Percentiles rank a stretch among this genome's conserved stretches.
phyloP scores from a whole-genome alignment of 108 stramenopile species.

The Discostella pseudostelligera region DNA sequence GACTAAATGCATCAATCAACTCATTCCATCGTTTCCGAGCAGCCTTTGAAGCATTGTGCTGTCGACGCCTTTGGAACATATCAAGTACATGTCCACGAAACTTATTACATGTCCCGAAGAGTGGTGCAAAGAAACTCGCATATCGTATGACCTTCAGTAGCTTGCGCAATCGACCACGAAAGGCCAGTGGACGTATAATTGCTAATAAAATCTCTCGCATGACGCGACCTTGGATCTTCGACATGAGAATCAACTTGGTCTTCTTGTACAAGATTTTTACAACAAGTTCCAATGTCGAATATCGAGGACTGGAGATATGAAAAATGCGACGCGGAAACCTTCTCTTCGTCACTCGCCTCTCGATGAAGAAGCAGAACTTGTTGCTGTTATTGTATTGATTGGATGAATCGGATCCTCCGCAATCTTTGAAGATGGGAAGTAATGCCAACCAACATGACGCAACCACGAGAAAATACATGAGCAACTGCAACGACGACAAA shows the following conservation, averaged over 20 bases:
- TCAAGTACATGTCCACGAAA: slow-evolving; percentile 54
- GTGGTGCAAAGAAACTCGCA: slow-evolving; percentile 65
- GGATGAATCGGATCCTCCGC: neutral
- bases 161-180: slow-evolving; percentile 24
- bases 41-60: slow-evolving; percentile 41
- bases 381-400: too few species aligned
- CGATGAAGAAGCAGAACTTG: slow-evolving; percentile 13
- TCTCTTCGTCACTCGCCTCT: neutral
- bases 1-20: slow-evolving; percentile 28
- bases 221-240: slow-evolving; percentile 22
- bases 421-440: slow-evolving; percentile 27
- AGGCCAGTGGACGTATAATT: slow-evolving; percentile 32
- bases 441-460: slow-evolving; percentile 8
- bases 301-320: slow-evolving; percentile 13
- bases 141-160: slow-evolving; percentile 47
- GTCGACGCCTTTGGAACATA: slow-evolving; percentile 47
- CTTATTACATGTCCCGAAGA: slow-evolving; percentile 68
- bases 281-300: slow-evolving; percentile 28
- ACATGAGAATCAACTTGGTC: slow-evolving; percentile 9
- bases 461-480: neutral
- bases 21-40: slow-evolving; percentile 34
- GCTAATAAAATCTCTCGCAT: slow-evolving; percentile 25
- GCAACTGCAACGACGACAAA: slow-evolving; percentile 4
- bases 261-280: slow-evolving; percentile 12
- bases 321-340: neutral